These are phyloP conservation scores for Globisporangium paroecandrum DNA, from an alignment of 352 stramenopile species.

Conservation along the genomic window DNA sequence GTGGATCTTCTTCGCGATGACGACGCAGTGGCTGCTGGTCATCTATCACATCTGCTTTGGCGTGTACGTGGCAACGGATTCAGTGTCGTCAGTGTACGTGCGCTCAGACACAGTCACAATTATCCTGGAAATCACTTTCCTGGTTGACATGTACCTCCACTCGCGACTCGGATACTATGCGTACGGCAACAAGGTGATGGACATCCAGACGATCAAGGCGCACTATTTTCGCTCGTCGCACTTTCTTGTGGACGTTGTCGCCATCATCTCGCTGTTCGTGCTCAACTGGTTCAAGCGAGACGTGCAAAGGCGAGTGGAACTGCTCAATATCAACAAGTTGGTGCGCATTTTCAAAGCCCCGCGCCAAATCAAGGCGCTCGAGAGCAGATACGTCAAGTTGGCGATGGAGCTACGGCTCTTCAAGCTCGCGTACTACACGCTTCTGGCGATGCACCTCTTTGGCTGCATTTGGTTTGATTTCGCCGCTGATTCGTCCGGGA, in stretches of 20 bases:
- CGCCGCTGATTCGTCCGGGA: conserved; percentile 37
- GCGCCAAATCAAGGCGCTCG: conserved; percentile 40
- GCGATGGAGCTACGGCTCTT: conserved; percentile 47
- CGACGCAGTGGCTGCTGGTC: conserved; percentile 36
- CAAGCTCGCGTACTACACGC: conserved; percentile 56
- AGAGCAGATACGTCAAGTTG: conserved; percentile 51
- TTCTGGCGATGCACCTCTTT: conserved; percentile 49
- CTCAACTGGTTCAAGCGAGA: conserved; percentile 30
- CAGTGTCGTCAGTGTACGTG: conserved; percentile 16
- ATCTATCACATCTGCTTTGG: conserved; percentile 56
- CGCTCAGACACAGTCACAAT: conserved; percentile 30
- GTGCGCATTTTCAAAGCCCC: conserved; percentile 48
- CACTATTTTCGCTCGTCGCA: conserved; percentile 40
- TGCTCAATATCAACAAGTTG: conserved; percentile 59
- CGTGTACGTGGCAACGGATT: conserved; percentile 2
- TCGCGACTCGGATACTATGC: conserved; percentile 56
- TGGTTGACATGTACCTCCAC: conserved; percentile 50
- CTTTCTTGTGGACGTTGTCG: conserved; percentile 43
- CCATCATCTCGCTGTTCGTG: conserved; percentile 41
- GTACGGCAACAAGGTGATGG: conserved; percentile 68
- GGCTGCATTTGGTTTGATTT: conserved; percentile 65
- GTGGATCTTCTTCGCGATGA: conserved; percentile 37
- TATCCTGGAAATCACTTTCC: conserved; percentile 37
- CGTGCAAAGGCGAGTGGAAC: conserved; percentile 21
- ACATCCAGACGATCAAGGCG: conserved; percentile 30